A percentile compares a stretch with the other conserved stretches of the same genome.
These are phyloP conservation scores for Pseudozyma thailandica DNA, from an alignment of 1,284 basidiomycete species.

Conservation along the genomic window DNA sequence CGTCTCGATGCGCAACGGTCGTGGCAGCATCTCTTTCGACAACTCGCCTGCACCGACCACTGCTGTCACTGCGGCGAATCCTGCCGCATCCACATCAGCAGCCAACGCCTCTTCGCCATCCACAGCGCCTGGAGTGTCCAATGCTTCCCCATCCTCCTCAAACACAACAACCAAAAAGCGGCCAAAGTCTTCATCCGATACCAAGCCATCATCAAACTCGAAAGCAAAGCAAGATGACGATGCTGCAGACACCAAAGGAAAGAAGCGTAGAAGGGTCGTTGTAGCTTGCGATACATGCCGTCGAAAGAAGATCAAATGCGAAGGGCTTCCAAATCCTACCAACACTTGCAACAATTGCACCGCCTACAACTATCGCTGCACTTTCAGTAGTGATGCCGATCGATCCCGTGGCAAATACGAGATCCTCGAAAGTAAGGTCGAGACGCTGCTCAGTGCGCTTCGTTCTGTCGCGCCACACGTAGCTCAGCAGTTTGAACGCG, in stretches of 20 bases:
- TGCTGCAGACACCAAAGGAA: slow-evolving; percentile 23
- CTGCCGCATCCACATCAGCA: slow-evolving; percentile 14
- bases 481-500: slow-evolving; percentile 52
- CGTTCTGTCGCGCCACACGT: slow-evolving; percentile 57
- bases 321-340: slow-evolving; percentile 56
- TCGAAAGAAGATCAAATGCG: slow-evolving; percentile 61
- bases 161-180: slow-evolving; percentile 19
- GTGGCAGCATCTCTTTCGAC: slow-evolving; percentile 27
- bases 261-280: slow-evolving; percentile 54
- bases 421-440: slow-evolving; percentile 61
- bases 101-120: slow-evolving; percentile 7
- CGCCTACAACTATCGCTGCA: slow-evolving; percentile 55
- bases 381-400: slow-evolving; percentile 54
- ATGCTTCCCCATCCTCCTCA: slow-evolving; percentile 6
- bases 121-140: neutral
- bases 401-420: slow-evolving; percentile 61
- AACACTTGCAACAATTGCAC: slow-evolving; percentile 58
- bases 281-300: slow-evolving; percentile 62
- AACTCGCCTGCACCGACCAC: slow-evolving; percentile 14
- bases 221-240: slow-evolving; percentile 25
- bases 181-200: slow-evolving; percentile 5
- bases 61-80: neutral
- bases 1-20: slow-evolving; percentile 44
- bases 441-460: slow-evolving; percentile 56
- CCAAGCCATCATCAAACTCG: slow-evolving; percentile 11